Evolutionary conservation across 306 rosid species (phyloP), one percentile per base, ranked within the genome.

Genomic region (Benincasa hispida): DNA sequence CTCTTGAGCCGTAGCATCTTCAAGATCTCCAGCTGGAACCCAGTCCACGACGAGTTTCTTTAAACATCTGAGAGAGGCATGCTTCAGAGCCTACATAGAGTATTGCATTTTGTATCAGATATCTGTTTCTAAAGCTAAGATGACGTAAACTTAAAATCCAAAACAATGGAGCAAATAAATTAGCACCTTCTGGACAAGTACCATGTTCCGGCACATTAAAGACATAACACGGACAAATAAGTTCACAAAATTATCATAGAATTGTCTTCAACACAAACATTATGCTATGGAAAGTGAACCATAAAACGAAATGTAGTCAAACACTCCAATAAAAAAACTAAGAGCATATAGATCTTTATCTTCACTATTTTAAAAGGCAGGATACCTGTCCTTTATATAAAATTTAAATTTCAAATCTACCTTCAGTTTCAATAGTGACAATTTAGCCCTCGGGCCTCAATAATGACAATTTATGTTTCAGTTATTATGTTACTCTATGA

Each of bases 11-110:
- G 84, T 85, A 77, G 61, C 59, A 14, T 65, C 83, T 74, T 86
- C 89, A 62, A 86, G 82, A 61, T 86, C 87, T 65, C 80, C 53
- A 73, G 89, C 83, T 18, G 89, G 22, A 58, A 86, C 80, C 89
- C 86, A 86, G 54, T 86, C 83, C 24, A 86, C 74, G 24, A 66
- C 22, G 42, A 86, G 85, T 48, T 83, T 86, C 81, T 86, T 83
- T 35, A 77, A 77, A 42, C 78, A 66, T 54, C 82, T 77, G 54
- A 86, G 87, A 81, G 89, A 81, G 28, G 89, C 87, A 77, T 86
- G 87, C 74, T 77, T 39, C 76, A 86, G 87, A 78, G 89, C 87
- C 89, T 86, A 76, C 79, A 62, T 22, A 78, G 48, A 61, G 68
- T 45, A 50, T 17, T n/a, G 58, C 42, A 66, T 55, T 27, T 51